A percentile compares a stretch with the other conserved stretches of the same genome.
These are phyloP conservation scores for Spathaspora passalidarum DNA, from an alignment of 805 yeast species.

Conservation along the genomic window DNA sequence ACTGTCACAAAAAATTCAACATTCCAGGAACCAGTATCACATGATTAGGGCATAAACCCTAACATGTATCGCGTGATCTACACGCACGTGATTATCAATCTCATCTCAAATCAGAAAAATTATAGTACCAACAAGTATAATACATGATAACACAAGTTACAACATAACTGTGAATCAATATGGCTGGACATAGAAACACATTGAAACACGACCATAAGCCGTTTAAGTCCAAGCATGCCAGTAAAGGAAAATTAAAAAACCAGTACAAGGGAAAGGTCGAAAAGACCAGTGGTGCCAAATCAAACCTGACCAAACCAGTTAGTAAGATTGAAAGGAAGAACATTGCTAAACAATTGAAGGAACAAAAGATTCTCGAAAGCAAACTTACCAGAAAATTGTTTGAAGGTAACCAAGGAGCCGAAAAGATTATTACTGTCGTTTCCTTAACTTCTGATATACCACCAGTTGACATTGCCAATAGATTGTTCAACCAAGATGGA, in stretches of 20 bases:
- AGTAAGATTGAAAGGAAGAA: constrained; percentile 71
- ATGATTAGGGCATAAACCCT: neutral
- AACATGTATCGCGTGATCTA: neutral
- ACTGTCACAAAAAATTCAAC: neutral
- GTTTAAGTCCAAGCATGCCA: constrained; percentile 87
- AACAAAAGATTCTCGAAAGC: constrained; percentile 62
- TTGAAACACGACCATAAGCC: constrained; percentile 83
- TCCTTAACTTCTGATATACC: constrained; percentile 74
- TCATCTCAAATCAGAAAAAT: neutral
- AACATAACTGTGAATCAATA: constrained; percentile 4
- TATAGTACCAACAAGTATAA: neutral
- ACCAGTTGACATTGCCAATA: constrained; percentile 50
- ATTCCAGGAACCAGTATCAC: neutral
- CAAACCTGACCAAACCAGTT: constrained; percentile 34
- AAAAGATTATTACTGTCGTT: constrained; percentile 77
- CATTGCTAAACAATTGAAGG: constrained; percentile 70
- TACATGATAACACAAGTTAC: no score
- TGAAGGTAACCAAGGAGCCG: constrained; percentile 77
- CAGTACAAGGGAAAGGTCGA: constrained; percentile 85
- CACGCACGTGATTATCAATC: neutral
- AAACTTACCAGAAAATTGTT: constrained; percentile 65
- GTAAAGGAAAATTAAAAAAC: constrained; percentile 84
- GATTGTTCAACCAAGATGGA: constrained; percentile 40
- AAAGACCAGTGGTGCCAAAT: constrained; percentile 39
- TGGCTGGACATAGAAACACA: constrained; percentile 68